Evolutionary conservation across 306 rosid genomes (phyloP), one percentile per base, ranked within the genome.

Genomic region (Castanea sativa): DNA sequence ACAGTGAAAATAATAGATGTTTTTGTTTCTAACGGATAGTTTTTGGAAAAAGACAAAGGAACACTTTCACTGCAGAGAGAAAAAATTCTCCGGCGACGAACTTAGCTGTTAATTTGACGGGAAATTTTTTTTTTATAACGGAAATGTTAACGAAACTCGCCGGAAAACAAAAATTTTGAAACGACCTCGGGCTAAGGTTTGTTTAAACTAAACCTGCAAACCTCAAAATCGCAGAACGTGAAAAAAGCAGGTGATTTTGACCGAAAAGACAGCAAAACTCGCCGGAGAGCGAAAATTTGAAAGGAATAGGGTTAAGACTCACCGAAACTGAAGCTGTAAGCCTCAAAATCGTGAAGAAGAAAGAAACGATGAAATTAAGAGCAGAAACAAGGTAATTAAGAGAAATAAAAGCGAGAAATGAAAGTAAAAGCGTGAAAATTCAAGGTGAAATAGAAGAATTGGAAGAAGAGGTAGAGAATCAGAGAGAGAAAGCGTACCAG

Each of bases 401-500:
- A 49, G 4, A 49, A 49, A 49, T 49, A 30, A 52, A 2, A 5
- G 76, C 33, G 25, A 29, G 16, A 10, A 82, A 69, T 11, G 55
- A 73, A 76, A 73, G 49, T 43, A 52, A 32, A 18, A 30, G 10
- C 65, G 35, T 41, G 45, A 41, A 41, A 41, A 41, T 41, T 41
- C 45, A 11, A 41, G 45, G 45, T 41, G 45, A 41, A 41, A 41
- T 8, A 41, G 45, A 41, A 41, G 45, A 41, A 41, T 8, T 41
- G 45, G 45, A 8, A 23, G 72, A 41, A 49, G 73, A 67, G 38
- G 38, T 63, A 4, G 74, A 55, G 75, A 35, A 76, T 16, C 52
- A 27, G 78, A 79, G 53, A 2, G 78, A 43, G 30, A 81, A 61
- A 73, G 73, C 84, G 16, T 89, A 91, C 96, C 92, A 65, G 87